These are phyloP conservation scores for Baudoinia panamericana DNA, from an alignment of 495 filamentous ascomycete genomes.

Conservation along the genomic window DNA sequence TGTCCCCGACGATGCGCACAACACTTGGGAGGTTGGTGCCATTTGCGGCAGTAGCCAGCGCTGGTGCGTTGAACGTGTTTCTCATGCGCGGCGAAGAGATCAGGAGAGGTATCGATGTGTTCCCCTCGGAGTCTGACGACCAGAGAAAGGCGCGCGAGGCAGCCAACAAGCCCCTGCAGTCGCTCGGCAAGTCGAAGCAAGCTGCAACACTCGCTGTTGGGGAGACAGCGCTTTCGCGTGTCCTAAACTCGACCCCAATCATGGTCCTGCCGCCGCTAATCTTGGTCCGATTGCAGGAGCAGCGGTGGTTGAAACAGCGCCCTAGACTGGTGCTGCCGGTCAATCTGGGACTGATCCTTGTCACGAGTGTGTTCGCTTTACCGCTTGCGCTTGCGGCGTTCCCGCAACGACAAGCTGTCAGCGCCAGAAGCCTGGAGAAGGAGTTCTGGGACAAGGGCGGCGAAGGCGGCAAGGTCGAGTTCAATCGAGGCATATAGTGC, in stretches of 20 bases:
- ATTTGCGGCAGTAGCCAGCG: constrained; percentile 85
- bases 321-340: constrained; percentile 62
- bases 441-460: constrained; percentile 74
- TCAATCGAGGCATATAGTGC: constrained; percentile 91
- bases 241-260: constrained; percentile 87
- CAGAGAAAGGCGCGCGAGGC: constrained; percentile 42
- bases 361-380: constrained; percentile 69
- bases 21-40: constrained; percentile 76
- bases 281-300: constrained; percentile 67
- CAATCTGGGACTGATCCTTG: constrained; percentile 70
- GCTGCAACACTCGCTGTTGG: constrained; percentile 79
- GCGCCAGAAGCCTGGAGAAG: constrained; percentile 57
- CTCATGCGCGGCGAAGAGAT: constrained; percentile 97
- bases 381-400: constrained; percentile 82
- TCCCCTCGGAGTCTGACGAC: constrained; percentile 46
- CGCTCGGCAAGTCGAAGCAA: constrained; percentile 71
- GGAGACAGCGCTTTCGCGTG: constrained; percentile 79
- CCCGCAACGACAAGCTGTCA: constrained; percentile 73
- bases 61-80: constrained; percentile 86
- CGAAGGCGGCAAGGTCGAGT: constrained; percentile 62
- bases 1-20: constrained; percentile 58
- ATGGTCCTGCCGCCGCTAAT: constrained; percentile 88
- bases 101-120: constrained; percentile 86
- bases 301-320: constrained; percentile 56
- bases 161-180: constrained; percentile 38